These are phyloP conservation scores for Elsinoe perseae DNA, from an alignment of 2,329 filamentous ascomycete species.

Conservation along the genomic window DNA sequence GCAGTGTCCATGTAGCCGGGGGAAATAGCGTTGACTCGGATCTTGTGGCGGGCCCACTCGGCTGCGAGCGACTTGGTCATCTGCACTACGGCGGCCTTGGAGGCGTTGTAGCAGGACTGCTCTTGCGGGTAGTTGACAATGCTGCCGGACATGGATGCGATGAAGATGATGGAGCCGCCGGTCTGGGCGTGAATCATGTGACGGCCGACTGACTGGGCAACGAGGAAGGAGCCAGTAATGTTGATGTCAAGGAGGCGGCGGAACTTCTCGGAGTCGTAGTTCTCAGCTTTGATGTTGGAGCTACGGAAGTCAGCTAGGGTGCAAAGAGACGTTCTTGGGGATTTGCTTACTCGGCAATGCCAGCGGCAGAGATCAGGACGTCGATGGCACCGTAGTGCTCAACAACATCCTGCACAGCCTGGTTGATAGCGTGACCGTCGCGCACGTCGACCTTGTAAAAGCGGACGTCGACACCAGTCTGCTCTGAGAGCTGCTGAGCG, in stretches of 20 bases:
- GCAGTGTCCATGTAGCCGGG: slow-evolving; percentile 84
- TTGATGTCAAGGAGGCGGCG: slow-evolving; percentile 75
- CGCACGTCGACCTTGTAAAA: slow-evolving; percentile 77
- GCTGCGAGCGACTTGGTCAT: slow-evolving; percentile 73
- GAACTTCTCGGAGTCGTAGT: slow-evolving; percentile 68
- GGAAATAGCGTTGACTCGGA: slow-evolving; percentile 77
- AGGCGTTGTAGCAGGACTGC: slow-evolving; percentile 76
- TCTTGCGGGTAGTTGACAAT: slow-evolving; percentile 55
- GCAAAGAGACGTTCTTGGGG: not conserved
- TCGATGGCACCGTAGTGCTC: slow-evolving; percentile 62
- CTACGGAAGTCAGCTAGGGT: slow-evolving; percentile 25
- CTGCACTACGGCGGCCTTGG: slow-evolving; percentile 72
- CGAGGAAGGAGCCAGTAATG: slow-evolving; percentile 69
- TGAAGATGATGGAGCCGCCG: slow-evolving; percentile 65
- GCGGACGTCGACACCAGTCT: slow-evolving; percentile 63
- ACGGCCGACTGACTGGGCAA: slow-evolving; percentile 51
- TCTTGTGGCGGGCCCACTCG: slow-evolving; percentile 74
- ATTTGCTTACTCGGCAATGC: slow-evolving; percentile 60
- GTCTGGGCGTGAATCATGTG: slow-evolving; percentile 63
- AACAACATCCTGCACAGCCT: slow-evolving; percentile 59
- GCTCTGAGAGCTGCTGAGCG: slow-evolving; percentile 60
- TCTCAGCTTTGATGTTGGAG: slow-evolving; percentile 76
- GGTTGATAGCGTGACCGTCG: slow-evolving; percentile 60
- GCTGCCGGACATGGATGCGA: slow-evolving; percentile 55
- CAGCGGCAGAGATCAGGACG: slow-evolving; percentile 70